Percentiles rank a stretch among this genome's conserved stretches.
Evolutionary conservation across 2,329 filamentous ascomycete genomes (phyloP).

Genomic region (Colletotrichum musae): DNA sequence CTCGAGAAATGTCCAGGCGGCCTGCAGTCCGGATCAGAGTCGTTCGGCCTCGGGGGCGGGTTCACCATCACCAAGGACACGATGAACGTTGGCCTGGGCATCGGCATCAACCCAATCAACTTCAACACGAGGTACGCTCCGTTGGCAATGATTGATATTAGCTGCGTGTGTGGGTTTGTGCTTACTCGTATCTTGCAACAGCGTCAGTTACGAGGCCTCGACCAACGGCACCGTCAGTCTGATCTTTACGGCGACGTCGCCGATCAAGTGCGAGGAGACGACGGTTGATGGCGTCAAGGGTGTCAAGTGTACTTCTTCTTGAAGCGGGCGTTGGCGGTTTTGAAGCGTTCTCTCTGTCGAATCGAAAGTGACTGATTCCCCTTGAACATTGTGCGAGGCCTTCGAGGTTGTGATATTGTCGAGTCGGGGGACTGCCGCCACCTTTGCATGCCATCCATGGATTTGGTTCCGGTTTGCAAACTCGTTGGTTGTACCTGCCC

Average conservation of each 20-base stretch:
- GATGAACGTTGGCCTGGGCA: slow-evolving; percentile 33
- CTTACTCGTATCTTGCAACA: background rate
- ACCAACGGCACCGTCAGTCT: slow-evolving; percentile 29
- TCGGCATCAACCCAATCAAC: slow-evolving; percentile 24
- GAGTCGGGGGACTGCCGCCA: too few relatives aligned
- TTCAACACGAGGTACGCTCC: slow-evolving; percentile 27
- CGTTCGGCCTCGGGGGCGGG: slow-evolving; percentile 36
- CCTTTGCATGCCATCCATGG: too few relatives aligned
- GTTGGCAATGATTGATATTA: background rate
- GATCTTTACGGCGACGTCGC: slow-evolving; percentile 26
- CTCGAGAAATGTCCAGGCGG: slow-evolving; percentile 1
- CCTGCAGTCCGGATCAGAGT: slow-evolving; percentile 31
- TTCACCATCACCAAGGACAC: slow-evolving; percentile 37
- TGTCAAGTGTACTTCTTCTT: slow-evolving; percentile 30
- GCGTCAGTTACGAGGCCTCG: slow-evolving; percentile 30
- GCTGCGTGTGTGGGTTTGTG: background rate
- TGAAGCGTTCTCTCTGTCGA: too few relatives aligned
- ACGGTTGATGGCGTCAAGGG: slow-evolving; percentile 34
- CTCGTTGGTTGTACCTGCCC: too few relatives aligned
- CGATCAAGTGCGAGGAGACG: slow-evolving; percentile 34
- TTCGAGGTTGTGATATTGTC: too few relatives aligned
- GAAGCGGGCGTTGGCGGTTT: background rate
- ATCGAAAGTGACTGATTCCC: too few relatives aligned
- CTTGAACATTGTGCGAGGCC: too few relatives aligned
- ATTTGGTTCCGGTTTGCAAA: too few relatives aligned